Conservation (phyloP, 2,329 filamentous ascomycete genomes). For the Pyrenophora teres region DNA sequence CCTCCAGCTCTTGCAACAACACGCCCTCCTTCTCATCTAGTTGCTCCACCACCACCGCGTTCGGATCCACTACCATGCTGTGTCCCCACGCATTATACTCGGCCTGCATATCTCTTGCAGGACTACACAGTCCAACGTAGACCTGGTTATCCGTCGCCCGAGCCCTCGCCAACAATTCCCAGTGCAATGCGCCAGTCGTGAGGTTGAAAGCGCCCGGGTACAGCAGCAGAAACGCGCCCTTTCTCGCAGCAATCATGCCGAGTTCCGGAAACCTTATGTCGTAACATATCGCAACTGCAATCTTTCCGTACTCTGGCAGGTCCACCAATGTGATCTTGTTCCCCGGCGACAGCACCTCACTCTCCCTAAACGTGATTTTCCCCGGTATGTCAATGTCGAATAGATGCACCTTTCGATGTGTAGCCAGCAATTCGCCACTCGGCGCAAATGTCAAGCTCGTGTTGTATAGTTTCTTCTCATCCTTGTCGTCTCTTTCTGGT, state of each 20-base stretch:
- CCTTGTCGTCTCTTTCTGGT: slow-evolving; percentile 70
- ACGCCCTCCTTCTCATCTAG: slow-evolving; percentile 78
- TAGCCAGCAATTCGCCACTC: slow-evolving; percentile 76
- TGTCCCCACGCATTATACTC: slow-evolving; percentile 92
- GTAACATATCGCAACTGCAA: slow-evolving; percentile 94
- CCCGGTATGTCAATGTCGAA: slow-evolving; percentile 98
- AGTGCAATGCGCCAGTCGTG: slow-evolving; percentile 90
- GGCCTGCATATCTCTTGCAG: slow-evolving; percentile 76
- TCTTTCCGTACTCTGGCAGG: slow-evolving; percentile 82
- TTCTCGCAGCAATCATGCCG: slow-evolving; percentile 83
- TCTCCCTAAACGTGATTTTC: slow-evolving; percentile 89
- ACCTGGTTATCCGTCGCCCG: slow-evolving; percentile 92
- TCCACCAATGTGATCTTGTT: slow-evolving; percentile 85
- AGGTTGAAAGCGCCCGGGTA: slow-evolving; percentile 98
- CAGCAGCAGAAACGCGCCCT: slow-evolving; percentile 82
- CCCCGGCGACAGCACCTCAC: slow-evolving; percentile 83
- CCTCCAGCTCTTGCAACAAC: slow-evolving; percentile 64
- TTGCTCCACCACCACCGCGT: slow-evolving; percentile 79
- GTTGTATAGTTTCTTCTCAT: slow-evolving; percentile 78
- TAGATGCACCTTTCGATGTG: slow-evolving; percentile 90
- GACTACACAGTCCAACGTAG: slow-evolving; percentile 91
- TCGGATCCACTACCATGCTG: slow-evolving; percentile 84
- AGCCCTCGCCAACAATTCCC: slow-evolving; percentile 80
- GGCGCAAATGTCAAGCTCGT: slow-evolving; percentile 85
- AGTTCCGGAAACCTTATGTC: slow-evolving; percentile 96